phyloP scores from a whole-genome alignment of 345 rosid species.

The Microcos paniculata region DNA sequence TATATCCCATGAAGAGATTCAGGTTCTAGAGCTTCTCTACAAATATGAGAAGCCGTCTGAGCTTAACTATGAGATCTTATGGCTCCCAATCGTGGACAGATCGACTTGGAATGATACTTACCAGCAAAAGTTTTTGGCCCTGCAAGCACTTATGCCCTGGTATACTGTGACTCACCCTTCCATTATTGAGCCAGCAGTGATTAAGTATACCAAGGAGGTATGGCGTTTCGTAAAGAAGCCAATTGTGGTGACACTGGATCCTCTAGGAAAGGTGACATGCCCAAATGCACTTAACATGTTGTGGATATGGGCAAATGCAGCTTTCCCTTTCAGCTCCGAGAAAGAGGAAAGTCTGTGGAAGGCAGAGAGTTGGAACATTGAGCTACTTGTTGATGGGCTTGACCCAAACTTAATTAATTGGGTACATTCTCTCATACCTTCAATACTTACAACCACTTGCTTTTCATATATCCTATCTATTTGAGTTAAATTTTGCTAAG shows the following conservation, averaged over 20 bases:
- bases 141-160: slow-evolving; percentile 68
- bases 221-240: slow-evolving; percentile 76
- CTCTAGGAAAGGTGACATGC: slow-evolving; percentile 70
- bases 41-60: slow-evolving; percentile 10
- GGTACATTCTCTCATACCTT: slow-evolving; percentile 31
- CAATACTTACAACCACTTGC: background rate
- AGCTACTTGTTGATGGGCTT: slow-evolving; percentile 51
- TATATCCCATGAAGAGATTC: slow-evolving; percentile 34
- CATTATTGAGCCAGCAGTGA: slow-evolving; percentile 45
- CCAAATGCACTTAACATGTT: slow-evolving; percentile 82
- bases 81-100: slow-evolving; percentile 46
- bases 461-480: background rate
- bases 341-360: slow-evolving; percentile 68
- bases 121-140: slow-evolving; percentile 25
- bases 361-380: slow-evolving; percentile 57
- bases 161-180: slow-evolving; percentile 60
- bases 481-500: background rate
- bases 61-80: slow-evolving; percentile 33
- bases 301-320: slow-evolving; percentile 73
- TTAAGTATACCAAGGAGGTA: slow-evolving; percentile 51
- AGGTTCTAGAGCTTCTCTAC: slow-evolving; percentile 26
- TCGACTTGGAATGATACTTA: slow-evolving; percentile 28
- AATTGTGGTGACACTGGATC: slow-evolving; percentile 70
- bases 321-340: slow-evolving; percentile 68
- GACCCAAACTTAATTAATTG: slow-evolving; percentile 38